phyloP scores from a whole-genome alignment of 768 basidiomycete species.

The Suillus discolor region DNA sequence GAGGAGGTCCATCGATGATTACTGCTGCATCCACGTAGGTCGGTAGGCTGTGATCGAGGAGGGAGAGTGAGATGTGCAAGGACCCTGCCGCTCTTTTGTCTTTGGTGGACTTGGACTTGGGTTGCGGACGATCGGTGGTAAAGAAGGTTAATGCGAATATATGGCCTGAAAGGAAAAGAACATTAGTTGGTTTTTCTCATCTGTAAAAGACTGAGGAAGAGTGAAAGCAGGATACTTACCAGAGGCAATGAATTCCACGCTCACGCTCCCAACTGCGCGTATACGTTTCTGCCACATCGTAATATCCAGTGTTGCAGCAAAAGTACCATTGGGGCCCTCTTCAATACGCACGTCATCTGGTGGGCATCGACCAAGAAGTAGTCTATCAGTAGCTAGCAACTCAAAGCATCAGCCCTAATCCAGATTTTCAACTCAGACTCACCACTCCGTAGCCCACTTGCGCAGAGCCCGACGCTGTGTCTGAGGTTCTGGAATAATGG shows the following conservation, averaged over 20 bases:
- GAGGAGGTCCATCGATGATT: conserved; percentile 40
- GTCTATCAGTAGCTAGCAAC: conserved; percentile 43
- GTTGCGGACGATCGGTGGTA: conserved; percentile 13
- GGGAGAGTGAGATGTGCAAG: conserved; percentile 50
- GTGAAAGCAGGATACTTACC: conserved; percentile 19
- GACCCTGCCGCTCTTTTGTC: conserved; percentile 11
- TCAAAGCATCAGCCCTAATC: not conserved
- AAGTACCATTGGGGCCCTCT: conserved; percentile 47
- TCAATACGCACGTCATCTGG: conserved; percentile 58
- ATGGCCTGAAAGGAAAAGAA: conserved; percentile 18
- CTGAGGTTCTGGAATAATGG: conserved; percentile 30
- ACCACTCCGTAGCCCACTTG: conserved; percentile 28
- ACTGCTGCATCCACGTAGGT: conserved; percentile 59
- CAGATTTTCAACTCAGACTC: not conserved
- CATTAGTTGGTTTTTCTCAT: conserved; percentile 36
- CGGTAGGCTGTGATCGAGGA: conserved; percentile 59
- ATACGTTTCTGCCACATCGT: conserved; percentile 69
- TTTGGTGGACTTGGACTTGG: conserved; percentile 1
- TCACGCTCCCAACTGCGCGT: conserved; percentile 58
- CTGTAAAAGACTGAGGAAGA: not conserved
- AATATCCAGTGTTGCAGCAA: conserved; percentile 53
- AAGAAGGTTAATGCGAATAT: conserved; percentile 31
- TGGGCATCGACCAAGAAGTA: conserved; percentile 41
- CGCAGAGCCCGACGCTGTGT: conserved; percentile 16
- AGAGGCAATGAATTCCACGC: conserved; percentile 66